Evolutionary conservation across 352 stramenopile genomes (phyloP).

Genomic region (Aphanomyces astaci): DNA sequence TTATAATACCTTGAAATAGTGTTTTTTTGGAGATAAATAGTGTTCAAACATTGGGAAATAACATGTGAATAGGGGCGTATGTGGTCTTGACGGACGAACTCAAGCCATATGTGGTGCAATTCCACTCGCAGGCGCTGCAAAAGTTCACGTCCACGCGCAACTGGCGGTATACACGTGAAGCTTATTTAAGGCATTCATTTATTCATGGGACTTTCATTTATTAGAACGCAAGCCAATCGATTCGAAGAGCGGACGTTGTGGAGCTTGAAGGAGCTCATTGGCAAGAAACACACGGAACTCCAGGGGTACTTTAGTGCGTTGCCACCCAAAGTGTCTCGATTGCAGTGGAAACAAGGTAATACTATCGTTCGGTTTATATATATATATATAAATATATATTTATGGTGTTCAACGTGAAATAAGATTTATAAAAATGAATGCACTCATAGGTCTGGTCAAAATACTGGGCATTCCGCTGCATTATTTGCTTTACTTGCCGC

Average conservation of each 20-base stretch:
- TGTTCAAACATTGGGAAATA: too few species aligned
- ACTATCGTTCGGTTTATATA: not conserved
- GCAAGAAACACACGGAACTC: constrained; percentile 63
- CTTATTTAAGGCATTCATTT: too few species aligned
- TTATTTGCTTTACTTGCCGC: constrained; percentile 16
- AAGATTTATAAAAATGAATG: too few species aligned
- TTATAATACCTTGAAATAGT: not conserved
- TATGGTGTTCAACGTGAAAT: too few species aligned
- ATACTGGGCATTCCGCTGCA: constrained; percentile 17
- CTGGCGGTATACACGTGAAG: constrained; percentile 48
- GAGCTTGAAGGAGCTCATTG: constrained; percentile 71
- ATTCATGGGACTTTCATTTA: too few species aligned
- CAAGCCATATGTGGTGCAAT: constrained; percentile 88
- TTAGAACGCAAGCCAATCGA: constrained; percentile 49
- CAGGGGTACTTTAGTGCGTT: constrained; percentile 38
- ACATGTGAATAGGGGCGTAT: constrained; percentile 38
- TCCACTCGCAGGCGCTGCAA: constrained; percentile 80
- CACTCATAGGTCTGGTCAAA: constrained; percentile 11
- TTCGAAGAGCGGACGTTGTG: constrained; percentile 67
- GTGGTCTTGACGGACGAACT: constrained; percentile 66
- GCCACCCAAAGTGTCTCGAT: constrained; percentile 37
- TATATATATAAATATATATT: too few species aligned
- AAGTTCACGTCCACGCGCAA: constrained; percentile 29
- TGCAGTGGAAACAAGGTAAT: constrained; percentile 70
- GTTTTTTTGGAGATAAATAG: too few species aligned